A percentile compares a stretch with the other conserved stretches of the same genome.
These are phyloP conservation scores for Dioscorea dumetorum DNA, from an alignment of 106 monocot genomes.

Conservation along the genomic window DNA sequence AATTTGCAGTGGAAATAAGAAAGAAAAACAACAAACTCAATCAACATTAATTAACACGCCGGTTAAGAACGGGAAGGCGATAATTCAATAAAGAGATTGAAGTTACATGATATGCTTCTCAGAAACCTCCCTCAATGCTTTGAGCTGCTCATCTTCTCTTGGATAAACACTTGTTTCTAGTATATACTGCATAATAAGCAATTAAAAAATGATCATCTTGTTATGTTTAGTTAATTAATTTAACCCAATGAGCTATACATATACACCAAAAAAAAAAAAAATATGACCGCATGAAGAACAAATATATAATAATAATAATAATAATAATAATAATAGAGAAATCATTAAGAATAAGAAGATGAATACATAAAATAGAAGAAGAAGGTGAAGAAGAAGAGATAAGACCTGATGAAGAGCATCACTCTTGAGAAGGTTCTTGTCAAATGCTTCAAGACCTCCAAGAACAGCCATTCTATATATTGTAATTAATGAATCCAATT, in stretches of 20 bases:
- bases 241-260: no score
- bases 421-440: constrained; percentile 3
- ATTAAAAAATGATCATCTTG: background rate
- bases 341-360: background rate
- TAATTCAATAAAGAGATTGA: background rate
- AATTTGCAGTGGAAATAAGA: no score
- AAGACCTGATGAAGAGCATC: constrained; percentile 4
- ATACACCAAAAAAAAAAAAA: no score
- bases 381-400: background rate
- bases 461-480: background rate
- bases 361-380: background rate
- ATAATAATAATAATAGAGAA: no score
- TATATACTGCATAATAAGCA: constrained; percentile 14
- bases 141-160: constrained; percentile 27
- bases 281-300: no score
- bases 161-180: constrained; percentile 24
- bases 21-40: no score
- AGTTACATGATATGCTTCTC: constrained; percentile 11
- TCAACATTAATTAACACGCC: background rate
- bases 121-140: constrained; percentile 13
- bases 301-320: no score
- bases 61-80: background rate
- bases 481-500: background rate
- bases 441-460: background rate
- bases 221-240: background rate